Evolutionary conservation across 768 basidiomycete genomes (phyloP).

Genomic region (Termitomyces titanicus): DNA sequence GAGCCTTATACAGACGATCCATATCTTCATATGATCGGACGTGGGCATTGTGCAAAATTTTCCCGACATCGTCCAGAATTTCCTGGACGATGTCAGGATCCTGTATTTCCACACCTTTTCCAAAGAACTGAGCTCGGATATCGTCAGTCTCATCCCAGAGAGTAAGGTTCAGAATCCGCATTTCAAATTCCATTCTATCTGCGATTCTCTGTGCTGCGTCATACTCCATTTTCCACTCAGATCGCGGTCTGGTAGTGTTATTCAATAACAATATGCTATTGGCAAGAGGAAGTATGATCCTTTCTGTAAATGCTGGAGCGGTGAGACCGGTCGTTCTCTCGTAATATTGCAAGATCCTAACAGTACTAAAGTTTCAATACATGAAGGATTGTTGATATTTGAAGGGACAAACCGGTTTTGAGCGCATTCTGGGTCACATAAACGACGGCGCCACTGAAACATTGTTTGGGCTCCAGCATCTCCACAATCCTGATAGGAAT

Average conservation of each 20-base stretch:
- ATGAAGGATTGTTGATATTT: not conserved
- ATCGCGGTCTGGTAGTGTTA: too few species aligned
- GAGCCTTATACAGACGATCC: slow-evolving; percentile 77
- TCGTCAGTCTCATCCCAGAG: too few species aligned
- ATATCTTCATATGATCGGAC: slow-evolving; percentile 56
- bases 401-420: not conserved
- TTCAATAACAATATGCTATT: not conserved
- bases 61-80: slow-evolving; percentile 76
- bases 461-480: not conserved
- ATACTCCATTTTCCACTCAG: not conserved
- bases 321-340: not conserved
- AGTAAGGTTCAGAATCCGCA: too few species aligned
- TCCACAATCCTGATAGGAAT: not conserved
- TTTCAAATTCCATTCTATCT: too few species aligned
- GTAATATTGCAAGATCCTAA: not conserved
- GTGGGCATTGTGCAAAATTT: slow-evolving; percentile 75
- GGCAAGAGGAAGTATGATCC: not conserved
- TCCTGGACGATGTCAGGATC: too few species aligned
- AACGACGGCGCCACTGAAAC: not conserved
- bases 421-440: not conserved
- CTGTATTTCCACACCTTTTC: too few species aligned
- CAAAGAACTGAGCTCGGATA: too few species aligned
- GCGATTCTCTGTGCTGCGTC: too few species aligned
- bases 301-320: not conserved
- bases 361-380: not conserved